phyloP scores from a whole-genome alignment of 106 monocot species.

The Amphibolis antarctica region DNA sequence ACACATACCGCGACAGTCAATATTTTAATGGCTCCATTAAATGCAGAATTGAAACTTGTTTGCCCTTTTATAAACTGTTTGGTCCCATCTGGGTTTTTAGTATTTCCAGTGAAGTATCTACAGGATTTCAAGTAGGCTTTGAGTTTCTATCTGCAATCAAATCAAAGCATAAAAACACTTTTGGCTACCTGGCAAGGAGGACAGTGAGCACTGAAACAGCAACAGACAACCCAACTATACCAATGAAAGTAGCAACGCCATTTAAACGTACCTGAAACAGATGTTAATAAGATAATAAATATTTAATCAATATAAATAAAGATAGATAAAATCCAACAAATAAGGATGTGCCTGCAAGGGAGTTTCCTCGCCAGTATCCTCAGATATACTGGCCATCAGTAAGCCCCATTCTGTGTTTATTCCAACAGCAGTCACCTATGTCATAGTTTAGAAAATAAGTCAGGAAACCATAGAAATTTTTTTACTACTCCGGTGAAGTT shows the following conservation, averaged over 20 bases:
- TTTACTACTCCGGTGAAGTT: too few species aligned
- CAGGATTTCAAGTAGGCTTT: conserved; percentile 2
- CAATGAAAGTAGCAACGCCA: conserved; percentile 86
- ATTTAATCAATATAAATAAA: too few species aligned
- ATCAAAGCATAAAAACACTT: conserved; percentile 44
- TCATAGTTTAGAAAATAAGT: not conserved
- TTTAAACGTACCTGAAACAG: conserved; percentile 18
- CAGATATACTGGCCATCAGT: conserved; percentile 37
- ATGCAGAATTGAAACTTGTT: conserved; percentile 11
- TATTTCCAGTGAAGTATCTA: conserved; percentile 45
- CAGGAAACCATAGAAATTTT: not conserved
- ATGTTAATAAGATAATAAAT: not conserved
- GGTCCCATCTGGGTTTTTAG: conserved; percentile 21
- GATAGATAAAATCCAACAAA: too few species aligned
- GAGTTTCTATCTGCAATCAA: conserved; percentile 48
- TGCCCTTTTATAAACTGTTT: conserved; percentile 16
- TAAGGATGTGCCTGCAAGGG: conserved; percentile 41
- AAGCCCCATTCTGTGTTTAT: conserved; percentile 41
- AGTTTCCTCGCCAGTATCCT: conserved; percentile 25
- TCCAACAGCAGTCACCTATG: conserved; percentile 52
- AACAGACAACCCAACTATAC: conserved; percentile 30
- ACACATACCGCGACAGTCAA: conserved; percentile 42
- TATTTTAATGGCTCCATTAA: conserved; percentile 24
- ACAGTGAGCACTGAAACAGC: conserved; percentile 33
- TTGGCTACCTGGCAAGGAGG: conserved; percentile 19